These are phyloP conservation scores for Cudoniella acicularis DNA, from an alignment of 495 filamentous ascomycete genomes.

Conservation along the genomic window DNA sequence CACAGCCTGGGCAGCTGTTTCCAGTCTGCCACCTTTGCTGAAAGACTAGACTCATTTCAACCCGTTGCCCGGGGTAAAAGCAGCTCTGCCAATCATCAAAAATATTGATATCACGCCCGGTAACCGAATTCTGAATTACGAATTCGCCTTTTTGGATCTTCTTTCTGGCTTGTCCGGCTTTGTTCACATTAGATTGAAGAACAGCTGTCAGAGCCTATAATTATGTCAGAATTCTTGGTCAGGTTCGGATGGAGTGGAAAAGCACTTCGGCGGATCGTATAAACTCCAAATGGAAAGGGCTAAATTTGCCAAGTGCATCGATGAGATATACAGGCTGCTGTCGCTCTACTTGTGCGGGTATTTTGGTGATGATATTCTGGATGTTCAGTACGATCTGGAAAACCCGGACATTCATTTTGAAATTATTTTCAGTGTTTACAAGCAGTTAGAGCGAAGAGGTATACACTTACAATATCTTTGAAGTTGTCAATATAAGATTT, in stretches of 20 bases:
- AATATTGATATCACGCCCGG: constrained; percentile 23
- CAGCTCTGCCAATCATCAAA: constrained; percentile 21
- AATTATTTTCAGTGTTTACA: too few species aligned
- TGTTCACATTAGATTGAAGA: neutral
- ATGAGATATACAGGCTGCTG: constrained; percentile 32
- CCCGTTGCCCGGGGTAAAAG: constrained; percentile 25
- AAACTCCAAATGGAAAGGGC: constrained; percentile 30
- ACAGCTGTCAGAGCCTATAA: neutral
- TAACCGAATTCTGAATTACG: constrained; percentile 24
- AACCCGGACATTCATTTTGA: constrained; percentile 23
- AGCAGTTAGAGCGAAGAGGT: neutral
- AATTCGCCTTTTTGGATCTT: constrained; percentile 25
- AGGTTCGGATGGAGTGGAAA: neutral
- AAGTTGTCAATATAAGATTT: neutral
- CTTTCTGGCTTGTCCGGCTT: constrained; percentile 16
- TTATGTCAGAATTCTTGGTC: neutral
- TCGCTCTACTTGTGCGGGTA: constrained; percentile 29
- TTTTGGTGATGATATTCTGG: constrained; percentile 20
- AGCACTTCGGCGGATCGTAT: constrained; percentile 23
- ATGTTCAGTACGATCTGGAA: constrained; percentile 27
- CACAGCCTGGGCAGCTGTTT: neutral
- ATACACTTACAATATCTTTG: neutral
- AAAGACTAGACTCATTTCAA: constrained; percentile 34
- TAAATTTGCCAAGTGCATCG: constrained; percentile 26
- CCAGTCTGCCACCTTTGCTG: neutral